Base-by-base conservation (phyloP, 257 asterid genomes). In the Jacaranda mimosifolia region DNA sequence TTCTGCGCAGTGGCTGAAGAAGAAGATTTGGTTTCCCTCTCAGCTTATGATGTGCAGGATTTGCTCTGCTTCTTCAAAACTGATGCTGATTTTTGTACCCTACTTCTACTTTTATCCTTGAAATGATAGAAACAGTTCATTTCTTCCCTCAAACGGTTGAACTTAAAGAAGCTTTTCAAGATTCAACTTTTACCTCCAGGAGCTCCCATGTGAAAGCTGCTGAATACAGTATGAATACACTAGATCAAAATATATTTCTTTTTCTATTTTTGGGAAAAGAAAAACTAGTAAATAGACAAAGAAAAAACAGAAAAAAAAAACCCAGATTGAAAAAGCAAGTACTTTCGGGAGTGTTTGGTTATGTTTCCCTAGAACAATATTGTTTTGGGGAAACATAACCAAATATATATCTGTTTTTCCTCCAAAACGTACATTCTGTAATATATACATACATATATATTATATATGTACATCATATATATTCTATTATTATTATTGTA, bases 71-170 rank as follows among this genome's bases (percentile, higher is more conserved):
- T 74, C 40, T 82, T 79, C 51, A 87, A 49, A 53, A 82, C 81
- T 42, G 97, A 97, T 13, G 91, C 96, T 76, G 98, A 92, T 81
- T 87, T 90, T 60, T 88, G 92, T 65, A 68, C 83, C 83, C 89
- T 85, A 59, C 80, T 70, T 84, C 77, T 86, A 12, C 57, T 81
- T 65, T 75, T 86, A 9, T 87, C 93, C 80, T 86, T 92, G 72
- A 92, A 92, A 86, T 89, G 82, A 75, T 68, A 57, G 65, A 94
- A 91, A 79, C 98, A 92, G 72, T 83, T 88, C 97, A 92, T 92
- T 68, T 51, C 63, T 7, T 65, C n/a, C 15, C 68, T 6, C 35
- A 0, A 42, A 4, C 60, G 17, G 26, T 18, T 17, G 19, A 62
- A 59, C 9, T 39, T 17, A 69, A 69, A 76, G 89, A 80, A 76